phyloP scores from a whole-genome alignment of 2,329 filamentous ascomycete genomes.

The Verticillium longisporum region DNA sequence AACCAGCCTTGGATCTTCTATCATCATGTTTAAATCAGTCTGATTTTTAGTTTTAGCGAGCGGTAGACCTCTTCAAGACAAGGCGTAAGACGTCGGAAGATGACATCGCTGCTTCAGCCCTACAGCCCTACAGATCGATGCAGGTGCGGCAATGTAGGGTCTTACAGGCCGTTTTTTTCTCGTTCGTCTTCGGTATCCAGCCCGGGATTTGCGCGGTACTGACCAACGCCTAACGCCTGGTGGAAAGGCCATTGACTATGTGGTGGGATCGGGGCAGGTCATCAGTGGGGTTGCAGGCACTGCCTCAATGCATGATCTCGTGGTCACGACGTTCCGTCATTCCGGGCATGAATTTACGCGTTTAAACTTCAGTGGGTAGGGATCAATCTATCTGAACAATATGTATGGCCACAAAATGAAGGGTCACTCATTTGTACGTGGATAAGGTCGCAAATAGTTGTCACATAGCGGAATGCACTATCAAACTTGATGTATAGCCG shows the following conservation, averaged over 20 bases:
- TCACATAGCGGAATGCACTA: no score
- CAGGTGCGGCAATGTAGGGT: not conserved
- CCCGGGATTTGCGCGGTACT: not conserved
- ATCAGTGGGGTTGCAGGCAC: not conserved
- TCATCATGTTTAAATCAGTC: not conserved
- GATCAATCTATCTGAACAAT: no score
- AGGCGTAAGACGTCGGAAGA: not conserved
- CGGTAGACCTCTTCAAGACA: not conserved
- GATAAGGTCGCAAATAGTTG: no score
- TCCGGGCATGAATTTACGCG: not conserved
- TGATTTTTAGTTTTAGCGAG: not conserved
- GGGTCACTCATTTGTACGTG: no score
- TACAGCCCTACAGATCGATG: not conserved
- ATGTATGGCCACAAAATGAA: no score
- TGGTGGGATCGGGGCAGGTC: not conserved
- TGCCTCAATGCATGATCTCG: not conserved
- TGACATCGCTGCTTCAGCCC: not conserved
- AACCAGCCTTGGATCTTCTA: not conserved
- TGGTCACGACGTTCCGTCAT: not conserved
- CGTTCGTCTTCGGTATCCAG: no score
- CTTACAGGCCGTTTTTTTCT: not conserved
- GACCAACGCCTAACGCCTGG: no score
- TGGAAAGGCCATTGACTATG: not conserved
- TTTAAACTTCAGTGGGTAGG: no score
- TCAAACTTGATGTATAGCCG: no score